Base-by-base conservation (phyloP, 352 stramenopile genomes). In the Thraustotheca clavata region DNA sequence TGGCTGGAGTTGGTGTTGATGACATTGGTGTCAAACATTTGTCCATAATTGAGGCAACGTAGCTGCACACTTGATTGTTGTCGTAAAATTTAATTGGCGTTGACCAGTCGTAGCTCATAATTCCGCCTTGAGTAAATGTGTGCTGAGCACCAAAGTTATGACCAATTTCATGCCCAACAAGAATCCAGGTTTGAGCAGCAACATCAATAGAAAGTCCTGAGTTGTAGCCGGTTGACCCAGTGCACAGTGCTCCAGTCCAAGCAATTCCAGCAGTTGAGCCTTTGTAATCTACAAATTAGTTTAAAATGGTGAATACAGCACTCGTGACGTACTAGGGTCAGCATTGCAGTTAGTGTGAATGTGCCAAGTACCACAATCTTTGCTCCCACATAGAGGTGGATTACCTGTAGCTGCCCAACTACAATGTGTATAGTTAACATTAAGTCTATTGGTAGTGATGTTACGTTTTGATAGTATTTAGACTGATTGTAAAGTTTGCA, bases 341-440 rank as follows among this genome's bases (percentile, higher is more conserved):
- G 57, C 57, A 33, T 65, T 43, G 40, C 57, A 65, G 20, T 65
- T 54, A 16, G 57, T 65, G 41, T 65, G 57, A n/a, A 65, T 18
- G 18, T 65, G 57, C 57, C 57, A 65, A 29, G 38, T 26, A 1
- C 57, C 57, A 20, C 57, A 65, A 46, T 34, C 29, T 18, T 54
- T 34, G 35, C 22, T 27, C 39, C 22, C 57, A 55, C 36, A 65
- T 12, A 12, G 38, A 26, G 9, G 47, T 20, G 38, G 12, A n/a
- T 12, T 2, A 16, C 39, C 33, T 31, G 20, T 47, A 18, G 57
- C 57, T 8, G 57, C 57, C 57, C 57, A 65, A n/a, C 57, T 65
- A 61, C 8, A 40, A n/a, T n/a, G n/a, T n/a, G n/a, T 43, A 16
- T 18, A 35, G 2, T 12, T 1, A 62, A 12, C 18, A 20, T 22